Evolutionary conservation across 2,329 filamentous ascomycete genomes (phyloP), one percentile per base, ranked within the genome.

Genomic region (Claviceps arundinis): DNA sequence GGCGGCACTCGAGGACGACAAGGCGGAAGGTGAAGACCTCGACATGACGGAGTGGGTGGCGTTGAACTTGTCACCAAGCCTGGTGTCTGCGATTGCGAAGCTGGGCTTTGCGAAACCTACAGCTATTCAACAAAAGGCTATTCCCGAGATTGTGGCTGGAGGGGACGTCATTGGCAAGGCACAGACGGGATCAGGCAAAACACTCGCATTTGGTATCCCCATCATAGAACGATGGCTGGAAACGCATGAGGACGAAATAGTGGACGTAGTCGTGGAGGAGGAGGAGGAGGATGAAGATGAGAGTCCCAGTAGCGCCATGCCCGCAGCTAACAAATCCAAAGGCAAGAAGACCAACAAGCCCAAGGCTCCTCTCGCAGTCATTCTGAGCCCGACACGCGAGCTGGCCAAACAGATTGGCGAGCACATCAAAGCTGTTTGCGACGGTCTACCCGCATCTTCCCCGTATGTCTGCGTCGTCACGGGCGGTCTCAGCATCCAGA

Each of bases 131-230:
- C 70, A 75, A 19, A 75, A 81, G 37, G 75, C 87, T 1, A 95
- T 98, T 59, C 90, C 93, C 0, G 78, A 87, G 50, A 87, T 96
- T 46, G 65, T 91, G 19, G 79, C 81, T 5, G 91, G 91, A 0
- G 86, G 87, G 64, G 91, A 98, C 67, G 85, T 97, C 16, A 86
- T 98, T 57, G 93, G 93, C 43, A 98, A 98, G 70, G 93, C 93
- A 2, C 85, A 91, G 11, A 98, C 93, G 0, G 93, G 93, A 58
- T 97, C 93, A 14, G 93, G 93, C 60, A 98, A 98, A 70, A 98
- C 93, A 0, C 73, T 98, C 45, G 91, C 93, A 0, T 98, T 95
- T 66, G 89, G 85, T 1, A 89, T 98, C 56, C 93, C 93, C 0
- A 93, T 98, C 52, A 73, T 97, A 9, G 90, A 98, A 66, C 76